Percentiles rank a stretch among this genome's conserved stretches.
Conservation (phyloP, 345 rosid species). For the Schrenkiella parvula region DNA sequence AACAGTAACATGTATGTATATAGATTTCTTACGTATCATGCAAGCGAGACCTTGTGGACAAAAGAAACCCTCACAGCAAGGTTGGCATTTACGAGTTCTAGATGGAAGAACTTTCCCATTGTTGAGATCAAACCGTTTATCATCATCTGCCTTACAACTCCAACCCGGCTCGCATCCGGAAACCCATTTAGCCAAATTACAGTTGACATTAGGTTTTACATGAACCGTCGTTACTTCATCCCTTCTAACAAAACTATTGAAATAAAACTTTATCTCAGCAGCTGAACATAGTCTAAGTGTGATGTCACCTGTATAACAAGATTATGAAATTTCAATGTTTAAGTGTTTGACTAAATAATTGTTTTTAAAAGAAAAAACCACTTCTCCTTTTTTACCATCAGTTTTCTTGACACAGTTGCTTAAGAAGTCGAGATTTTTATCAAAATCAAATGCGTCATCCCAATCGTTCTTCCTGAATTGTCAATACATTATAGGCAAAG, state of each 20-base stretch:
- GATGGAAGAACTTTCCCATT: slow-evolving; percentile 47
- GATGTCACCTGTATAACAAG: slow-evolving; percentile 52
- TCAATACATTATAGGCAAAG: neutral
- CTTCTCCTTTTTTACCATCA: slow-evolving; percentile 42
- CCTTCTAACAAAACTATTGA: slow-evolving; percentile 40
- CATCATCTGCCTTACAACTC: slow-evolving; percentile 55
- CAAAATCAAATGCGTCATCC: slow-evolving; percentile 71
- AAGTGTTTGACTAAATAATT: neutral
- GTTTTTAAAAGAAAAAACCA: neutral
- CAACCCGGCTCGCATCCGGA: slow-evolving; percentile 96
- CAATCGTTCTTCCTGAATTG: slow-evolving; percentile 63
- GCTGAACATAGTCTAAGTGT: slow-evolving; percentile 66
- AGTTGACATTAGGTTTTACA: slow-evolving; percentile 63
- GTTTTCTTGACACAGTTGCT: slow-evolving; percentile 61
- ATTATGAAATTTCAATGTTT: neutral
- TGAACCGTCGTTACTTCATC: slow-evolving; percentile 34
- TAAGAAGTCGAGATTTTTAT: slow-evolving; percentile 50
- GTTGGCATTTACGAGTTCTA: slow-evolving; percentile 62
- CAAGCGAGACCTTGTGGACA: slow-evolving; percentile 92
- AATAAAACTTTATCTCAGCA: slow-evolving; percentile 74
- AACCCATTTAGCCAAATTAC: slow-evolving; percentile 71
- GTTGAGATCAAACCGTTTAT: slow-evolving; percentile 40
- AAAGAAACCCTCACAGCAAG: slow-evolving; percentile 97
- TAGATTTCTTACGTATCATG: slow-evolving; percentile 78
- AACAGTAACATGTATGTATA: neutral